These are phyloP conservation scores for Rhododendron ovatum DNA, from an alignment of 148 eudicot species.

Conservation along the genomic window DNA sequence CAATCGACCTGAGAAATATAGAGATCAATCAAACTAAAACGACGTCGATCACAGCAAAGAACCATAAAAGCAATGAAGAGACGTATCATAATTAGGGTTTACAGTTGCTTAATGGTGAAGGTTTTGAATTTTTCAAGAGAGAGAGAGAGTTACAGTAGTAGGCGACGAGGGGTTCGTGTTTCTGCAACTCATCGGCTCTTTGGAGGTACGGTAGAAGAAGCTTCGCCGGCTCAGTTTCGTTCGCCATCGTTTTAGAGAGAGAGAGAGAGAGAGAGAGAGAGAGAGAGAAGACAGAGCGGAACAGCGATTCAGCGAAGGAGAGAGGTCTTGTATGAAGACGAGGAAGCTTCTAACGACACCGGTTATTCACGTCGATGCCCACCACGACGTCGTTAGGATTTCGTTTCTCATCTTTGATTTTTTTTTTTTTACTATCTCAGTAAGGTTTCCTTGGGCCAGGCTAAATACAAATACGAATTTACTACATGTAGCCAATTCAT, in stretches of 20 bases:
- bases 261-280: conserved; percentile 2
- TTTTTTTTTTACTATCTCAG: no score
- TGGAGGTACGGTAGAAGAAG: conserved; percentile 87
- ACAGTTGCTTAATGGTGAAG: background rate
- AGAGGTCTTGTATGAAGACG: background rate
- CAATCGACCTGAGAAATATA: conserved; percentile 63
- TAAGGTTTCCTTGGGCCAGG: background rate
- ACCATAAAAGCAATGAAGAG: background rate
- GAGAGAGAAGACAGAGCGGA: background rate
- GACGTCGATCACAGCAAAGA: background rate
- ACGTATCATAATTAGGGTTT: conserved; percentile 21
- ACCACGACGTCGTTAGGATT: background rate
- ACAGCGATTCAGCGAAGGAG: background rate
- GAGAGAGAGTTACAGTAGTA: conserved; percentile 58
- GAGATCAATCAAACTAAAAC: background rate
- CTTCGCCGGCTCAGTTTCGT: conserved; percentile 87
- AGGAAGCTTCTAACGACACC: background rate
- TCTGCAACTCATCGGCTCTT: conserved; percentile 96
- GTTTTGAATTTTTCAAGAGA: background rate
- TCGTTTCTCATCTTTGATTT: background rate
- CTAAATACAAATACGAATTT: no score
- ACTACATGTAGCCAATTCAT: no score
- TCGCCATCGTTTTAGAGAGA: conserved; percentile 34
- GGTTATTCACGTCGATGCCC: no score
- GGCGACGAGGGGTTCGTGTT: conserved; percentile 96